phyloP scores from a whole-genome alignment of 2,329 filamentous ascomycete species.

The Dactylellina haptotyla region DNA sequence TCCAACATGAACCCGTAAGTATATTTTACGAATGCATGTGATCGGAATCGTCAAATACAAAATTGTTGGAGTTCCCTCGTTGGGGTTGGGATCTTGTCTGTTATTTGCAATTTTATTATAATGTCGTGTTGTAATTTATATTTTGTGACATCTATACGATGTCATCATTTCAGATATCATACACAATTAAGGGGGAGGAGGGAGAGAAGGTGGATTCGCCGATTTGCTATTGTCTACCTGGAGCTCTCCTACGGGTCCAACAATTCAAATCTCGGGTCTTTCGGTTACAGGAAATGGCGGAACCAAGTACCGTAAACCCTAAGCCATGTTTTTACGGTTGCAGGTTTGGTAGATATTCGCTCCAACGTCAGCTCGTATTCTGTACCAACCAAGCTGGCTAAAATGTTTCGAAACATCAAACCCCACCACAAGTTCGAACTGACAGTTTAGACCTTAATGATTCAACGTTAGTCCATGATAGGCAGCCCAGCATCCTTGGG shows the following conservation, averaged over 20 bases:
- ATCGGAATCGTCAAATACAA: not conserved
- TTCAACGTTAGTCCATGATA: conserved; percentile 10
- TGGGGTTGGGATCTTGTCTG: no score
- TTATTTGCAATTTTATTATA: not conserved
- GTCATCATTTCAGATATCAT: not conserved
- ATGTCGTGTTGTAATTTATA: not conserved
- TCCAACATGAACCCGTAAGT: no score
- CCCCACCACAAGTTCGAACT: not conserved
- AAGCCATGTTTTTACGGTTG: conserved; percentile 23
- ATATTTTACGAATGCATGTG: no score
- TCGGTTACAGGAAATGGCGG: conserved; percentile 25
- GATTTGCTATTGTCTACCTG: no score
- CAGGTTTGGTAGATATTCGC: conserved; percentile 7
- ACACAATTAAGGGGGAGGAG: not conserved
- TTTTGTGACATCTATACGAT: conserved; percentile 14
- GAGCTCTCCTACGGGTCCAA: no score
- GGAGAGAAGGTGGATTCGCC: no score
- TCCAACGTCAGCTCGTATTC: conserved; percentile 40
- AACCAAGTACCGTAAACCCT: conserved; percentile 43
- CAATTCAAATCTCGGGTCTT: conserved; percentile 15
- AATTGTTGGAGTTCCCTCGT: no score
- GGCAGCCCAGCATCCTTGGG: conserved; percentile 7
- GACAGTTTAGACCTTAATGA: conserved; percentile 1
- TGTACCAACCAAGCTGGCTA: conserved; percentile 1
- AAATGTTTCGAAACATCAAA: conserved; percentile 35